Evolutionary conservation across 805 yeast genomes (phyloP).

Genomic region (Kazachstania martiniae): DNA sequence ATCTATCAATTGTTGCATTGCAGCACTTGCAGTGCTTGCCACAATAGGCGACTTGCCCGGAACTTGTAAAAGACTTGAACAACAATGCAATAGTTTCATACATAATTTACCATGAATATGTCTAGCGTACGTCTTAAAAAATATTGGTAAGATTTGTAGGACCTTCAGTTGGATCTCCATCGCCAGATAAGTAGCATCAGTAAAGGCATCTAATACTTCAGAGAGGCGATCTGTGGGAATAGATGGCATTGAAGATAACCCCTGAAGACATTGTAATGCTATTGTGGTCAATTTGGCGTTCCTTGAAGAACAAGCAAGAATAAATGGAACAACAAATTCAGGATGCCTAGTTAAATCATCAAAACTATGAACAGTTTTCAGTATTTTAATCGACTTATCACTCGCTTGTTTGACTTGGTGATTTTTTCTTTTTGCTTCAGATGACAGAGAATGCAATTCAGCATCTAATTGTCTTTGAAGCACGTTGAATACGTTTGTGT

Average conservation of each 20-base stretch:
- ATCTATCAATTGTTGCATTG: constrained; percentile 75
- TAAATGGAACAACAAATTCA: constrained; percentile 55
- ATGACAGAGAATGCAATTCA: constrained; percentile 49
- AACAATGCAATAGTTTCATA: constrained; percentile 50
- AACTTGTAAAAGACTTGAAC: constrained; percentile 55
- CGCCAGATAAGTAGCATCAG: constrained; percentile 65
- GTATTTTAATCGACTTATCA: constrained; percentile 39
- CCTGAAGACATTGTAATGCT: constrained; percentile 62
- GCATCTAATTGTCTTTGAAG: constrained; percentile 29
- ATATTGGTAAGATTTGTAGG: constrained; percentile 68
- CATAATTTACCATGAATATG: constrained; percentile 46
- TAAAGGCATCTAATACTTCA: constrained; percentile 53
- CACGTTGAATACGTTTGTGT: constrained; percentile 9
- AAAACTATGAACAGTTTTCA: constrained; percentile 29
- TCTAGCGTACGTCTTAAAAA: constrained; percentile 53
- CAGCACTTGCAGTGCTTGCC: constrained; percentile 84
- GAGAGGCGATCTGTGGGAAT: constrained; percentile 44
- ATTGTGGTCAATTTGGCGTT: constrained; percentile 64
- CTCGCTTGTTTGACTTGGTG: constrained; percentile 53
- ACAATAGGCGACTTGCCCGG: constrained; percentile 67
- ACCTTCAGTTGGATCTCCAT: constrained; percentile 79
- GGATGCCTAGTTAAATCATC: constrained; percentile 34
- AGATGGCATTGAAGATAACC: constrained; percentile 42
- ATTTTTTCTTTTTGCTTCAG: constrained; percentile 64
- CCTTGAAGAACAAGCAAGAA: constrained; percentile 60